Conservation (phyloP, 2,329 filamentous ascomycete genomes). For the Sclerotinia subarctica region DNA sequence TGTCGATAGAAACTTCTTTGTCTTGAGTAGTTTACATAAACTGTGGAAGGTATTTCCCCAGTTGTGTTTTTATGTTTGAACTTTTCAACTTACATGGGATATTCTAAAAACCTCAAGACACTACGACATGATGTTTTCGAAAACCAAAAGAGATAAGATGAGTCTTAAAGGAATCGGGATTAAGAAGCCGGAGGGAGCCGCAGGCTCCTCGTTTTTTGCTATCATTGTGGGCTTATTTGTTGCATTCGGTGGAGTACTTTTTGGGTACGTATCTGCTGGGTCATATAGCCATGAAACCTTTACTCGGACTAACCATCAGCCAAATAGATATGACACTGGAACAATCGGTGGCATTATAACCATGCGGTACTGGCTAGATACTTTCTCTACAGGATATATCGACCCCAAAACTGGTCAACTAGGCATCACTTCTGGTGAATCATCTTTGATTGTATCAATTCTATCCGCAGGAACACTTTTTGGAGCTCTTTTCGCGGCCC, state of each 20-base stretch:
- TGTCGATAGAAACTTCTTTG: background rate
- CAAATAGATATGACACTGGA: slow-evolving; percentile 52
- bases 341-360: slow-evolving; percentile 57
- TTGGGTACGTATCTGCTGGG: slow-evolving; percentile 44
- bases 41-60: background rate
- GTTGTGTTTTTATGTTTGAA: background rate
- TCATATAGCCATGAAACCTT: background rate
- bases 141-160: background rate
- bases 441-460: slow-evolving; percentile 64
- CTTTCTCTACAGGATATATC: slow-evolving; percentile 52
- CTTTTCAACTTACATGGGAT: too few species aligned
- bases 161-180: slow-evolving; percentile 28
- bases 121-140: background rate
- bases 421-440: slow-evolving; percentile 51
- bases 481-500: slow-evolving; percentile 46
- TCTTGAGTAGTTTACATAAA: background rate
- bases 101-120: background rate
- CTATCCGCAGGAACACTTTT: slow-evolving; percentile 79
- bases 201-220: slow-evolving; percentile 59
- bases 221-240: slow-evolving; percentile 59
- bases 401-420: slow-evolving; percentile 43
- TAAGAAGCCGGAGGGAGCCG: slow-evolving; percentile 49
- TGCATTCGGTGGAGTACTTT: slow-evolving; percentile 59
- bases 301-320: background rate
- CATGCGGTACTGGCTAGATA: slow-evolving; percentile 49